A percentile compares a stretch with the other conserved stretches of the same genome.
Evolutionary conservation across 176 grass and related monocot species (phyloP).

Genomic region (Eleusine indica): DNA sequence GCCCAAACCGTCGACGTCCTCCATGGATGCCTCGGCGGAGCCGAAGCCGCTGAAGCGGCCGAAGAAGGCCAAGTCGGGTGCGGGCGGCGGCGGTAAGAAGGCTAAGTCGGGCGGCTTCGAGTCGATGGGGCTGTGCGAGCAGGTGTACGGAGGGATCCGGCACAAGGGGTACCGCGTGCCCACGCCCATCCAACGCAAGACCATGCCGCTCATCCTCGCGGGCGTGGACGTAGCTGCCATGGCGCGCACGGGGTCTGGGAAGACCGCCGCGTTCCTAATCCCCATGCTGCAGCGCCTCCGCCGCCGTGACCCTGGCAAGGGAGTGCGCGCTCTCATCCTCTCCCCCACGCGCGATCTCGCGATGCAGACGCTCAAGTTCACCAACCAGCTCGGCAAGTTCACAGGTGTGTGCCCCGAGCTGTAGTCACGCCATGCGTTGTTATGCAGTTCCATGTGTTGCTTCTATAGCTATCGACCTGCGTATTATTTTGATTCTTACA

Average conservation of each 20-base stretch:
- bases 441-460: background rate
- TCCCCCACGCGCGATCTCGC: constrained; percentile 95
- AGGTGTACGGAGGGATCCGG: constrained; percentile 78
- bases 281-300: constrained; percentile 96
- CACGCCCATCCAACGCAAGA: constrained; percentile 95
- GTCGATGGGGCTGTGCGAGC: constrained; percentile 79
- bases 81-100: constrained; percentile 61
- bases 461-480: background rate
- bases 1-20: constrained; percentile 4
- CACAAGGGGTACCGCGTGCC: constrained; percentile 94
- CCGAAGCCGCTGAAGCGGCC: background rate
- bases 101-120: constrained; percentile 94
- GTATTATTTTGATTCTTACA: background rate
- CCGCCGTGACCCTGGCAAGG: constrained; percentile 66
- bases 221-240: constrained; percentile 88
- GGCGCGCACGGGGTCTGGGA: constrained; percentile 91
- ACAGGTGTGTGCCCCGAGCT: constrained; percentile 49
- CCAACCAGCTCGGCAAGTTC: constrained; percentile 85
- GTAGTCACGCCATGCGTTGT: background rate
- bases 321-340: constrained; percentile 83
- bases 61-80: constrained; percentile 45
- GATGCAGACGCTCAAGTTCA: constrained; percentile 89
- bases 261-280: constrained; percentile 92
- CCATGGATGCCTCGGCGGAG: background rate
- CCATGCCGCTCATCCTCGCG: constrained; percentile 88